Conservation (phyloP, 179 eudicot genomes). For the Corrigiola litoralis region DNA sequence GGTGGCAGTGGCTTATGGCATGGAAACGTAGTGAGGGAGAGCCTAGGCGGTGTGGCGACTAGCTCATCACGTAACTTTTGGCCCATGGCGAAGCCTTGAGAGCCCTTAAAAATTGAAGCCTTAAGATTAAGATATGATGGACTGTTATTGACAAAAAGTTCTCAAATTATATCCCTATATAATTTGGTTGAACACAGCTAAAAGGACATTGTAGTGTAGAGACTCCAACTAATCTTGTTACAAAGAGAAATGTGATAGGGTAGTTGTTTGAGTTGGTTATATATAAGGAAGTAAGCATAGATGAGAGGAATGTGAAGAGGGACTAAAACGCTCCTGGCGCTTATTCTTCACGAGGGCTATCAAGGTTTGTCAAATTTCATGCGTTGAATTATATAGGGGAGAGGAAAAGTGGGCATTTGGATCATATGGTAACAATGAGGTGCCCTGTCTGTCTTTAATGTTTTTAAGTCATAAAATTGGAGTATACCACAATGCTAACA, state of each 20-base stretch:
- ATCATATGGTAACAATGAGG: background rate
- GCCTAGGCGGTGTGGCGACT: constrained; percentile 31
- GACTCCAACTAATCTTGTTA: too few relatives aligned
- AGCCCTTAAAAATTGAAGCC: too few relatives aligned
- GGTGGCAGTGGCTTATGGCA: constrained; percentile 24
- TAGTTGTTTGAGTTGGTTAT: background rate
- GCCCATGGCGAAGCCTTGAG: constrained; percentile 3
- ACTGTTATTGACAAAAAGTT: too few relatives aligned
- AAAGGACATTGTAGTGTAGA: too few relatives aligned
- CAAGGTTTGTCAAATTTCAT: constrained; percentile 11
- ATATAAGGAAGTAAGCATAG: background rate
- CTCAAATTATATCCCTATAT: too few relatives aligned
- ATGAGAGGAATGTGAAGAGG: constrained; percentile 21
- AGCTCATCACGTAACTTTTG: constrained; percentile 3
- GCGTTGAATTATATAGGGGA: constrained; percentile 16
- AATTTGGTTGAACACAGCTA: too few relatives aligned
- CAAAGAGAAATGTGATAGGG: background rate
- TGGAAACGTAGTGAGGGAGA: constrained; percentile 35
- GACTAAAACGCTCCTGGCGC: constrained; percentile 28
- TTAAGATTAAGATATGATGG: too few relatives aligned
- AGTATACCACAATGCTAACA: background rate
- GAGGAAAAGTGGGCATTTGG: constrained; percentile 7
- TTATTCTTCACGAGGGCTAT: constrained; percentile 24
- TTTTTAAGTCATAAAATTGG: constrained; percentile 2
- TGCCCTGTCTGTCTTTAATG: background rate